These are phyloP conservation scores for Colletotrichum sp. DNA, from an alignment of 2,329 filamentous ascomycete genomes.

Conservation along the genomic window DNA sequence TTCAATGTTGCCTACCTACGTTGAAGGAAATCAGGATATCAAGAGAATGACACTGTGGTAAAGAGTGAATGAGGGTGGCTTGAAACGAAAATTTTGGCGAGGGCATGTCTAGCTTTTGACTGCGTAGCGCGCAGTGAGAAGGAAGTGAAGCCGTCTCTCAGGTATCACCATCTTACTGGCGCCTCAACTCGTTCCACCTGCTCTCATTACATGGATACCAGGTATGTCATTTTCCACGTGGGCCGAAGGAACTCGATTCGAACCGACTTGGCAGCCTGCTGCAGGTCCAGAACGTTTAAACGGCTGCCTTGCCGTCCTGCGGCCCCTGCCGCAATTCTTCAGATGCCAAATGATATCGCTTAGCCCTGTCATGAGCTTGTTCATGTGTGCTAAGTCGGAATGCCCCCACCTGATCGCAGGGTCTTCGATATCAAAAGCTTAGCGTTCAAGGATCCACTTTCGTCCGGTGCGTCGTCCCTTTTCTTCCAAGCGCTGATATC, in stretches of 20 bases:
- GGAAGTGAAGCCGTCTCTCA: neutral
- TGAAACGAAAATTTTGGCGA: accelerated
- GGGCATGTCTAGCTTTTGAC: neutral
- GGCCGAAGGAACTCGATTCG: neutral
- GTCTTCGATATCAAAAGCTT: neutral
- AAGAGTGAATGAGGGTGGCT: neutral
- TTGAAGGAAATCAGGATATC: neutral
- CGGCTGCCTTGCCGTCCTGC: neutral
- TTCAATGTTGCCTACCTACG: too few species aligned
- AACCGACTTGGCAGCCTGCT: neutral
- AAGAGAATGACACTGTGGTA: accelerated
- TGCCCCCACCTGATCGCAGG: neutral
- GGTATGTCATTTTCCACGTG: neutral
- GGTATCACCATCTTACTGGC: neutral
- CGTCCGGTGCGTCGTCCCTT: neutral
- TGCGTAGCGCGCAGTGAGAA: too few species aligned
- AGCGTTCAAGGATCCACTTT: neutral
- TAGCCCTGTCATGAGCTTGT: neutral
- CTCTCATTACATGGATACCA: neutral
- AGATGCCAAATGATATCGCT: neutral
- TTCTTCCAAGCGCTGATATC: neutral
- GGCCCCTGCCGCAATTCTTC: neutral
- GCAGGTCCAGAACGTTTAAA: neutral
- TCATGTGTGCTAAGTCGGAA: neutral
- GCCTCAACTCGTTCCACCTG: neutral